Base-by-base conservation (phyloP, 2,329 filamentous ascomycete species). In the Colletotrichum scovillei region DNA sequence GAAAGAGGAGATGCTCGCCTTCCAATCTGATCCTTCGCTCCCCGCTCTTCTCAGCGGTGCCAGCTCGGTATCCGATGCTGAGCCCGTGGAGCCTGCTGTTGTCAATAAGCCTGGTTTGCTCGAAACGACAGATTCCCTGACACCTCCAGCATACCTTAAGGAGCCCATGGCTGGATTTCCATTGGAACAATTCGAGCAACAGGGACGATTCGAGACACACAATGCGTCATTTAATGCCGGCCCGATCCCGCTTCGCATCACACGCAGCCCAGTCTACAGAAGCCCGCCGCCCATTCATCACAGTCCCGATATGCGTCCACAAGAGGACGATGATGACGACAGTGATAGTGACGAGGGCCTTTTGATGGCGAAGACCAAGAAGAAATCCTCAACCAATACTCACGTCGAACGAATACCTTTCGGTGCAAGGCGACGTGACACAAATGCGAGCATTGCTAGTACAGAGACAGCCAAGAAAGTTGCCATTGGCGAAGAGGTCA, bases 61-160 rank as follows among this genome's bases (percentile, higher is more conserved):
- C 9, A 92, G 90, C 77, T 92, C 91, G 2, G 86, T 92, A 11
- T 92, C 90, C 16, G 91, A 92, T 74, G 89, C 87, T 1, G 91
- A 92, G 62, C 89, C 91, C 52, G 82, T 91, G 3, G 84, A 82
- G 26, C 88, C 88, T 11, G 87, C 86, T 5, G 81, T 85, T 6
- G 82, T 88, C 7, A 82, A 73, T 4, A 82, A 83, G 22, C 80
- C 84, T 2, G 82, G 86, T 12, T 79, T 88, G 1, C 82, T 90
- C 30, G 86, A 89, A 65, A 86, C 88, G 1, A 86, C 85, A 2
- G 88, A 90, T 73, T 88, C 87, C 2, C 82, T 90, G 7, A 90
- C 88, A 7, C 88, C 88, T 7, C 87, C 88, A 38, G 88, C 85
- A 4, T 77, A 87, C 63, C 79, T 76, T 19, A 90, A 89, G 78